Evolutionary conservation across 2,329 filamentous ascomycete genomes (phyloP).

Genomic region (Nemania sp.): DNA sequence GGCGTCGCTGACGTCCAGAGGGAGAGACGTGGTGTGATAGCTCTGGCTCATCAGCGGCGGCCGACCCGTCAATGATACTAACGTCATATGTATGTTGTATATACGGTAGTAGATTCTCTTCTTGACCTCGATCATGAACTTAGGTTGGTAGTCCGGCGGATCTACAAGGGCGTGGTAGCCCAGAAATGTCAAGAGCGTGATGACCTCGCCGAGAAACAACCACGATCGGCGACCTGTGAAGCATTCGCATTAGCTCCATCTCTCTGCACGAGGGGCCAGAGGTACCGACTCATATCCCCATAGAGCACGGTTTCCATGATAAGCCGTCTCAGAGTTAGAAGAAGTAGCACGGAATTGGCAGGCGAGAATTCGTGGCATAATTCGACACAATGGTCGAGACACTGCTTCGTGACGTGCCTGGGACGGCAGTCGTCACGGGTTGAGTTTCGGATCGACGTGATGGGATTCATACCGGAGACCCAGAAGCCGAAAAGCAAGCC

Average conservation of each 20-base stretch:
- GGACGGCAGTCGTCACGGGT: constrained; percentile 16
- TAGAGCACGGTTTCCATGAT: constrained; percentile 11
- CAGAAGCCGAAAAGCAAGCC: constrained; percentile 43
- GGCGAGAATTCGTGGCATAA: constrained; percentile 35
- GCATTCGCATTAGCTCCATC: constrained; percentile 7
- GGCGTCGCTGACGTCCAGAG: constrained; percentile 45
- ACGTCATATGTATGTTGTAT: constrained; percentile 43
- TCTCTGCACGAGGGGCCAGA: background rate
- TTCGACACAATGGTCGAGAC: constrained; percentile 32
- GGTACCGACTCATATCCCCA: constrained; percentile 22
- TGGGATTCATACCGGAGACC: constrained; percentile 24
- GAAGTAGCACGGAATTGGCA: constrained; percentile 29
- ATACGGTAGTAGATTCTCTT: constrained; percentile 40
- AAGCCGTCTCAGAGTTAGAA: constrained; percentile 11
- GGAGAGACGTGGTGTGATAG: constrained; percentile 45
- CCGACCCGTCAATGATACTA: constrained; percentile 47
- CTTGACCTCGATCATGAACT: constrained; percentile 34
- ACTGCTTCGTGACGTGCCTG: constrained; percentile 27
- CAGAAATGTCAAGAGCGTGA: constrained; percentile 48
- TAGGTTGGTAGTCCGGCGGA: constrained; percentile 26
- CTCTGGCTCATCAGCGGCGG: constrained; percentile 44
- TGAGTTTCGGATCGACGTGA: constrained; percentile 7
- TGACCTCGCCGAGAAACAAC: constrained; percentile 32
- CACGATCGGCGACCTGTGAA: constrained; percentile 33
- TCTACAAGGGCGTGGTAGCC: constrained; percentile 50